phyloP scores from a whole-genome alignment of 306 rosid genomes.

The Inga laurina region DNA sequence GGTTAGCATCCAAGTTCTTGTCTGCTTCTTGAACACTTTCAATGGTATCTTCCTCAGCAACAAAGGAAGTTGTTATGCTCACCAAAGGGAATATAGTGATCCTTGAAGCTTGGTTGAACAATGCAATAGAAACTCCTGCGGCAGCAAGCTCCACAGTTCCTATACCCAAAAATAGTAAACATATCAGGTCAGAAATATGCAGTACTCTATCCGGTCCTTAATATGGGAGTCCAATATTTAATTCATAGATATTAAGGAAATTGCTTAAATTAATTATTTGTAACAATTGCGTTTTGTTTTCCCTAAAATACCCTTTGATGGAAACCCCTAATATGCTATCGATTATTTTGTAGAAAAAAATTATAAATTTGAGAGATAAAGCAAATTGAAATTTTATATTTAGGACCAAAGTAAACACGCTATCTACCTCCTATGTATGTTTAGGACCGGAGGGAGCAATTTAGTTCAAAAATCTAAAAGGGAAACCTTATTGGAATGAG shows the following conservation, averaged over 20 bases:
- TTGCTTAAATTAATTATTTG: too few relatives aligned
- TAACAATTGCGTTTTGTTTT: too few relatives aligned
- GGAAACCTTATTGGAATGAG: background rate
- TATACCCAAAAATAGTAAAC: constrained; percentile 6
- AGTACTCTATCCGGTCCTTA: background rate
- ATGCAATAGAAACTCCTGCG: constrained; percentile 87
- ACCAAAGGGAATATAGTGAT: constrained; percentile 89
- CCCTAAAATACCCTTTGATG: too few relatives aligned
- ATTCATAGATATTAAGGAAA: too few relatives aligned
- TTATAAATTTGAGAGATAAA: too few relatives aligned
- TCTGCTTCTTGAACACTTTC: constrained; percentile 39
- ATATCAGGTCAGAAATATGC: background rate
- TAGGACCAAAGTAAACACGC: too few relatives aligned
- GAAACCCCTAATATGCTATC: too few relatives aligned
- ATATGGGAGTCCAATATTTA: too few relatives aligned
- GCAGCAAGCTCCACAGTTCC: constrained; percentile 96
- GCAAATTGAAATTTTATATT: too few relatives aligned
- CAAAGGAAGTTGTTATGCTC: constrained; percentile 89
- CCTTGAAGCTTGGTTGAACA: constrained; percentile 94
- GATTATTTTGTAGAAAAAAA: too few relatives aligned
- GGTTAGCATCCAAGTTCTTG: constrained; percentile 14
- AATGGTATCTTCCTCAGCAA: constrained; percentile 90
- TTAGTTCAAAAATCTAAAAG: background rate
- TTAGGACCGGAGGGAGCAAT: background rate
- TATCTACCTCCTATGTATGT: too few relatives aligned